Base-by-base conservation (phyloP, 352 stramenopile species). In the Phytophthora colocasiae region DNA sequence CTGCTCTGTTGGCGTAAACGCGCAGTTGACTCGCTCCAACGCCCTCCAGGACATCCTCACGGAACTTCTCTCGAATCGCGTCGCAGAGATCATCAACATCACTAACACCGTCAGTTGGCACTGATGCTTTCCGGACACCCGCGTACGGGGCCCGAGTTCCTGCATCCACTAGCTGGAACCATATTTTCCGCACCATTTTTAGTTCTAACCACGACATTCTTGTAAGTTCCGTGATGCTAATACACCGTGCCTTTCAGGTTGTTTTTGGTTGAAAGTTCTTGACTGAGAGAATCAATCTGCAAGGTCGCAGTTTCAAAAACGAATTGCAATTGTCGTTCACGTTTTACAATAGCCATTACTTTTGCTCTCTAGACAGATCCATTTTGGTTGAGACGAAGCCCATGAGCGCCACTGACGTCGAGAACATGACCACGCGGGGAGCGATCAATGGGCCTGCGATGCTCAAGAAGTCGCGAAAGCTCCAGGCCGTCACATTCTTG, bases 371-470 rank as follows among this genome's bases (percentile, higher is more conserved):
- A 12, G 48, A 31, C 24, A 90, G 58, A 17, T 90, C 77, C 11
- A 89, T 44, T 36, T 89, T 90, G 27, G 83, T 91, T 7, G 82
- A 73, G 19, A 90, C 78, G 39, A 90, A 91, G 27, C 85, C 85
- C 77, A 91, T 86, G 54, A 82, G 63, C 4, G 79, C 80, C 46
- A 91, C 71, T 1, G 85, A 91, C 43, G 74, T 78, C 15, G 82
- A 90, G 47, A 89, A 81, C 77, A 93, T 93, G 53, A 71, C 73
- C 9, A 89, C 65, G 44, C 82, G 85, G 41, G 85, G 83, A 40
- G 50, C 70, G 27, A 90, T 63, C 47, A 91, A 73, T 29, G 85
- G 82, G 3, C 72, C 75, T 15, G 76, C 85, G 64, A 91, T 76
- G 36, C 82, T 78, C 44, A 91, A 45, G 39, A 91, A 93, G 57